These are phyloP conservation scores for Venustampulla echinocandica DNA, from an alignment of 495 filamentous ascomycete species.

Conservation along the genomic window DNA sequence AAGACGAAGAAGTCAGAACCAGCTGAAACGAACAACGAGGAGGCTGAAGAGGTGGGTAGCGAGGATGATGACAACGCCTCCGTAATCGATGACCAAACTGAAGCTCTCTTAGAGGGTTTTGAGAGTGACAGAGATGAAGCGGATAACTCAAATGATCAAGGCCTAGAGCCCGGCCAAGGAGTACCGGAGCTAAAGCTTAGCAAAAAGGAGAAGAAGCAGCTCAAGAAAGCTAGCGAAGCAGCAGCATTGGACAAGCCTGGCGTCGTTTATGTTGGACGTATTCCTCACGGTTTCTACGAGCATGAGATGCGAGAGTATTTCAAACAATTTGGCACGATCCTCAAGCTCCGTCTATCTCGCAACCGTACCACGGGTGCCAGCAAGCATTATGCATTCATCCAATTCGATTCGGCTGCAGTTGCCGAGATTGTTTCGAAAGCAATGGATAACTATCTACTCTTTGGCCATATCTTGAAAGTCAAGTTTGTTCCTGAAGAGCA, in stretches of 20 bases:
- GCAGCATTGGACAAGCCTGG: conserved; percentile 48
- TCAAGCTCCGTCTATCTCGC: conserved; percentile 73
- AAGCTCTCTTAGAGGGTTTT: conserved; percentile 64
- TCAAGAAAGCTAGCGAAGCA: conserved; percentile 17
- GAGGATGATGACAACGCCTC: conserved; percentile 30
- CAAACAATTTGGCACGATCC: conserved; percentile 85
- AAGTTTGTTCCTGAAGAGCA: conserved; percentile 66
- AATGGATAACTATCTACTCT: conserved; percentile 97
- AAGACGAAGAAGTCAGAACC: conserved; percentile 19
- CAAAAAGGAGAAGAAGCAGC: conserved; percentile 34
- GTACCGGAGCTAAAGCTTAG: conserved; percentile 51
- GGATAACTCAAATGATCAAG: conserved; percentile 43
- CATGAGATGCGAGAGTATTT: conserved; percentile 92
- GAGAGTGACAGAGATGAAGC: conserved; percentile 66
- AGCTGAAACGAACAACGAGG: conserved; percentile 22
- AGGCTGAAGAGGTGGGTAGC: conserved; percentile 9
- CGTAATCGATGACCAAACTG: conserved; percentile 57
- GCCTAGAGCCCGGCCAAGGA: conserved; percentile 46
- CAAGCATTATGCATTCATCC: conserved; percentile 89
- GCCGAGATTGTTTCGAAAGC: conserved; percentile 84
- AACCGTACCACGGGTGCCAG: conserved; percentile 80
- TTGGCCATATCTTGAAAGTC: conserved; percentile 84
- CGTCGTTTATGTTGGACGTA: conserved; percentile 79
- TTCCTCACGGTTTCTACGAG: conserved; percentile 95
- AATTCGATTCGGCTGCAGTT: conserved; percentile 70